phyloP scores from a whole-genome alignment of 805 yeast species.

The Lachancea kluyveri region DNA sequence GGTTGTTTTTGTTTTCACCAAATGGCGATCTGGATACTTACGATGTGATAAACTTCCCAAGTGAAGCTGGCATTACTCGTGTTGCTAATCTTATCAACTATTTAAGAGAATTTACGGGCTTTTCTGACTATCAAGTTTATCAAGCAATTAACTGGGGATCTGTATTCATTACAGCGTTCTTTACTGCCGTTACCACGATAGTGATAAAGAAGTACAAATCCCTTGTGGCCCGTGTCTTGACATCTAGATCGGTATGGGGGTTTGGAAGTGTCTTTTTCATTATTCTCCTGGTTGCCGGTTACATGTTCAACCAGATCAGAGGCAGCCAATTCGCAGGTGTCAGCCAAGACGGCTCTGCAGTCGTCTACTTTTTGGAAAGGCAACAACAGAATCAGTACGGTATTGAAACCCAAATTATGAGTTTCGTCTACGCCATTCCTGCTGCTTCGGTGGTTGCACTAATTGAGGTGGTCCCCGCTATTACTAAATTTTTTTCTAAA shows the following conservation, averaged over 20 bases:
- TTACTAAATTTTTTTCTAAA: conserved; percentile 18
- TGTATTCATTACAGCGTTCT: conserved; percentile 28
- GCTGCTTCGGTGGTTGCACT: conserved; percentile 55
- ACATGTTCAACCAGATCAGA: conserved; percentile 90
- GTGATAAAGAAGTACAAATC: conserved; percentile 29
- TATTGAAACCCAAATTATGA: conserved; percentile 82
- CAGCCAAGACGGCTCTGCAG: conserved; percentile 32
- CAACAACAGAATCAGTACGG: conserved; percentile 79
- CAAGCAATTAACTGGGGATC: conserved; percentile 36
- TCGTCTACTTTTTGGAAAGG: conserved; percentile 46
- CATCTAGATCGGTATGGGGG: conserved; percentile 66
- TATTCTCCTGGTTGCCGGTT: conserved; percentile 75
- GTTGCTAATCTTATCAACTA: conserved; percentile 24
- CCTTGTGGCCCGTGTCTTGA: conserved; percentile 36
- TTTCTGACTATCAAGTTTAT: conserved; percentile 27
- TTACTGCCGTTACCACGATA: conserved; percentile 33
- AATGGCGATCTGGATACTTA: conserved; percentile 33
- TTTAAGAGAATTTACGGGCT: conserved; percentile 19
- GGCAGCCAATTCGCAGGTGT: conserved; percentile 49
- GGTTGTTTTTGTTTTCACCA: conserved; percentile 57
- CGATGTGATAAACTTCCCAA: conserved; percentile 29
- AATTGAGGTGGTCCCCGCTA: conserved; percentile 46
- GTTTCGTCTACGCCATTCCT: conserved; percentile 64
- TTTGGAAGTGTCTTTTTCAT: conserved; percentile 49
- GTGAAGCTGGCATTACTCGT: conserved; percentile 32